Evolutionary conservation across 169 alveolate species (phyloP).

Genomic region (Fabrea salina): DNA sequence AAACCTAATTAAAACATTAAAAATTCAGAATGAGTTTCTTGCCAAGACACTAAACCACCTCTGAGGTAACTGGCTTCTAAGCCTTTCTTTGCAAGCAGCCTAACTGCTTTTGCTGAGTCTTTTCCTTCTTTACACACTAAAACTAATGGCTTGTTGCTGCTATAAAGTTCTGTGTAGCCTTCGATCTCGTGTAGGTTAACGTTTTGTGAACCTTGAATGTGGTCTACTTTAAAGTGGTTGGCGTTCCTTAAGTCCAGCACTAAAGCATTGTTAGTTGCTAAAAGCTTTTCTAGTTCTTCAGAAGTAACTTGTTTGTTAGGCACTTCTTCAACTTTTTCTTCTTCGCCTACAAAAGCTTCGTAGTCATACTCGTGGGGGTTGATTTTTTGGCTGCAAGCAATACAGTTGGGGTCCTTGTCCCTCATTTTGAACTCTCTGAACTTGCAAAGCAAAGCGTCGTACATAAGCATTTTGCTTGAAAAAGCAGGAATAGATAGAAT

Average conservation of each 20-base stretch:
- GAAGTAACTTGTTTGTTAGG: background rate
- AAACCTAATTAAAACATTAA: slow-evolving; percentile 10
- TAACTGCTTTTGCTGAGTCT: background rate
- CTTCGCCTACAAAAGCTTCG: slow-evolving; percentile 50
- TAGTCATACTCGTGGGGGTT: slow-evolving; percentile 48
- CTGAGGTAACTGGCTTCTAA: background rate
- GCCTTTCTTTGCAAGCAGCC: background rate
- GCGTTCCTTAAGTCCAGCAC: slow-evolving; percentile 42
- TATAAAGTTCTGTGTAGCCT: background rate
- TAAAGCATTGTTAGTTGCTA: background rate
- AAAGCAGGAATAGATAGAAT: slow-evolving; percentile 62
- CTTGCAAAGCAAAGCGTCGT: slow-evolving; percentile 71
- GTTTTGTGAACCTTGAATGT: slow-evolving; percentile 32
- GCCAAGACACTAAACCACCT: slow-evolving; percentile 22
- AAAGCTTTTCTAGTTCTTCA: background rate
- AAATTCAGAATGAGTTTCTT: background rate
- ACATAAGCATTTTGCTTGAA: slow-evolving; percentile 70
- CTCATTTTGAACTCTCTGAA: slow-evolving; percentile 71
- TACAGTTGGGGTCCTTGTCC: slow-evolving; percentile 52
- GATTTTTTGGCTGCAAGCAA: slow-evolving; percentile 64
- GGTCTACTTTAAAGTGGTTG: slow-evolving; percentile 35
- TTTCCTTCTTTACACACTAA: background rate
- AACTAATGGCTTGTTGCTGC: background rate
- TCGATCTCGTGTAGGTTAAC: background rate
- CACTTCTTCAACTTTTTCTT: slow-evolving; percentile 30